phyloP scores from a whole-genome alignment of 805 yeast genomes.

The Kregervanrija pseudodelftensis region DNA sequence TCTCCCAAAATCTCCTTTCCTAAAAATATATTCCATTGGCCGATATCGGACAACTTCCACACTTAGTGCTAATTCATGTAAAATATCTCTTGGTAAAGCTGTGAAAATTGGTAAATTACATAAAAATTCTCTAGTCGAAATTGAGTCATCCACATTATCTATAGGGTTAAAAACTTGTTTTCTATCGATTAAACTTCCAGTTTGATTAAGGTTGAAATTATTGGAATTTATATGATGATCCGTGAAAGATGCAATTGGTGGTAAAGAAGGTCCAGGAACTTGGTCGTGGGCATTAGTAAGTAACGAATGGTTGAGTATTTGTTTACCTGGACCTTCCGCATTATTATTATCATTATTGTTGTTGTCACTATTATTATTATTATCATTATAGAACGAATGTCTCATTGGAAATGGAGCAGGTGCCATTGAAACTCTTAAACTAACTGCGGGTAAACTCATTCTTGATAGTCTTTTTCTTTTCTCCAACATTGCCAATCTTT shows the following conservation, averaged over 20 bases:
- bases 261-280: constrained; percentile 35
- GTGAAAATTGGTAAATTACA: constrained; percentile 53
- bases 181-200: neutral
- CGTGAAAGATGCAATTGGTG: constrained; percentile 21
- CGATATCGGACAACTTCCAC: constrained; percentile 48
- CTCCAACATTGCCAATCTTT: constrained; percentile 63
- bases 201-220: neutral
- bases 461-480: constrained; percentile 44
- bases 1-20: constrained; percentile 51
- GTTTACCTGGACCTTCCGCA: neutral
- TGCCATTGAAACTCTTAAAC: constrained; percentile 5
- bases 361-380: constrained; percentile 2
- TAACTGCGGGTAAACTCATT: constrained; percentile 10
- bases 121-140: constrained; percentile 49
- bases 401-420: constrained; percentile 3
- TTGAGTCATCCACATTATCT: constrained; percentile 44
- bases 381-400: neutral
- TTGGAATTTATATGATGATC: neutral
- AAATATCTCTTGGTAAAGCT: constrained; percentile 47
- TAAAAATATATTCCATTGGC: constrained; percentile 54
- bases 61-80: constrained; percentile 57
- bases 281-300: constrained; percentile 28
- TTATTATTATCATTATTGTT: neutral
- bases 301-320: constrained; percentile 17
- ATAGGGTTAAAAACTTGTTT: constrained; percentile 4